Conservation (phyloP, 1,284 basidiomycete species). For the Ceratobasidium sp. region DNA sequence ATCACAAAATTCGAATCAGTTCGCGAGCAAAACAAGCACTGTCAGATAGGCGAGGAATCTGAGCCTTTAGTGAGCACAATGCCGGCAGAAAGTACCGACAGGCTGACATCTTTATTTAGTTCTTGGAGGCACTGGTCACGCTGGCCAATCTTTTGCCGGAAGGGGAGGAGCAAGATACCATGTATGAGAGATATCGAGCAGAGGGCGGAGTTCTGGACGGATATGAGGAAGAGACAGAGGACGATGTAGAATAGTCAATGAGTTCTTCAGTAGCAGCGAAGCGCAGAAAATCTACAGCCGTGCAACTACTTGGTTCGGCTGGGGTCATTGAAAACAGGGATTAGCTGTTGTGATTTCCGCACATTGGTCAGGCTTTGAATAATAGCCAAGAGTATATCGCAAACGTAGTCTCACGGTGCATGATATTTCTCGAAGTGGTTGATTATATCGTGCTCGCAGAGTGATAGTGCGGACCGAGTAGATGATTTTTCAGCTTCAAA, state of each 20-base stretch:
- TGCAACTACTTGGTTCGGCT: no score
- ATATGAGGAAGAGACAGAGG: neutral
- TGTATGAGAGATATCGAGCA: conserved; percentile 18
- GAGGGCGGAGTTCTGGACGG: conserved; percentile 22
- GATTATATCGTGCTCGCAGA: no score
- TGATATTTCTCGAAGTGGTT: no score
- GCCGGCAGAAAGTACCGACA: neutral
- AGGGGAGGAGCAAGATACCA: conserved; percentile 25
- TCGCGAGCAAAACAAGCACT: neutral
- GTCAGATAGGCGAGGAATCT: neutral
- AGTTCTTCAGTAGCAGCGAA: no score
- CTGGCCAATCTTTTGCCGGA: conserved; percentile 29
- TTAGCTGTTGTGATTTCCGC: no score
- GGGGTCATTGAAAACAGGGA: no score
- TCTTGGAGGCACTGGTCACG: conserved; percentile 25
- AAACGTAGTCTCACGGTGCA: no score
- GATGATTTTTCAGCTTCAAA: no score
- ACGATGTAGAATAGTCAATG: neutral
- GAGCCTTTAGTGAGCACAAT: conserved; percentile 7
- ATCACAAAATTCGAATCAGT: conserved; percentile 2
- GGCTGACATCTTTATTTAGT: neutral
- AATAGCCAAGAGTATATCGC: no score
- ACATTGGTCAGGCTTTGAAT: no score
- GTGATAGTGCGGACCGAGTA: no score
- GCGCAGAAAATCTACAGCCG: no score